Percentiles rank a stretch among this genome's conserved stretches.
Evolutionary conservation across 768 basidiomycete species (phyloP).

Genomic region (Phaffia tasmanica): DNA sequence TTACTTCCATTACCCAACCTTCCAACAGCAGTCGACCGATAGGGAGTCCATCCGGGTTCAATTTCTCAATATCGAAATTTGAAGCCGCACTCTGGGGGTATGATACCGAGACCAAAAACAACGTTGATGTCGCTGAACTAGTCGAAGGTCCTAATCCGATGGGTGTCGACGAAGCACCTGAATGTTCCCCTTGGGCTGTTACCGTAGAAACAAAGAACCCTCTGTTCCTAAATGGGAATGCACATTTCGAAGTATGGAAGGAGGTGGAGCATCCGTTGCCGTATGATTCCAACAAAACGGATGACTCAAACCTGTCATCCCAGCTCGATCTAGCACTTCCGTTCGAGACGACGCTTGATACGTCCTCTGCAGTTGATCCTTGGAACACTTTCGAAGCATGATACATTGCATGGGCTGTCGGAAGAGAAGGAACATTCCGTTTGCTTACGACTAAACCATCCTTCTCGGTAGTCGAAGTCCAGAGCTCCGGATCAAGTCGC

Average conservation of each 20-base stretch:
- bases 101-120: slow-evolving; percentile 75
- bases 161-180: slow-evolving; percentile 33
- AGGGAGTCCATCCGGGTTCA: slow-evolving; percentile 63
- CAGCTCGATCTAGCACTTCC: slow-evolving; percentile 53
- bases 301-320: slow-evolving; percentile 74
- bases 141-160: slow-evolving; percentile 29
- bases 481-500: slow-evolving; percentile 49
- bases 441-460: slow-evolving; percentile 59
- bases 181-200: slow-evolving; percentile 44
- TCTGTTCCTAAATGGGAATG: slow-evolving; percentile 82
- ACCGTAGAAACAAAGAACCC: slow-evolving; percentile 74
- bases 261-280: slow-evolving; percentile 61
- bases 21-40: slow-evolving; percentile 75
- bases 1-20: slow-evolving; percentile 58
- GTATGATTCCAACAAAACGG: slow-evolving; percentile 58
- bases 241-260: slow-evolving; percentile 61
- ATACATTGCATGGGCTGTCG: slow-evolving; percentile 68
- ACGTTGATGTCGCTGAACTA: slow-evolving; percentile 46
- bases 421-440: slow-evolving; percentile 64
- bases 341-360: slow-evolving; percentile 60
- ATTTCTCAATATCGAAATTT: slow-evolving; percentile 50
- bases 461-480: slow-evolving; percentile 62
- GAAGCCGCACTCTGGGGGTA: slow-evolving; percentile 43
- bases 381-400: slow-evolving; percentile 84
- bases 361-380: slow-evolving; percentile 84